These are phyloP conservation scores for Mollisia scopiformis DNA, from an alignment of 2,329 filamentous ascomycete species.

Conservation along the genomic window DNA sequence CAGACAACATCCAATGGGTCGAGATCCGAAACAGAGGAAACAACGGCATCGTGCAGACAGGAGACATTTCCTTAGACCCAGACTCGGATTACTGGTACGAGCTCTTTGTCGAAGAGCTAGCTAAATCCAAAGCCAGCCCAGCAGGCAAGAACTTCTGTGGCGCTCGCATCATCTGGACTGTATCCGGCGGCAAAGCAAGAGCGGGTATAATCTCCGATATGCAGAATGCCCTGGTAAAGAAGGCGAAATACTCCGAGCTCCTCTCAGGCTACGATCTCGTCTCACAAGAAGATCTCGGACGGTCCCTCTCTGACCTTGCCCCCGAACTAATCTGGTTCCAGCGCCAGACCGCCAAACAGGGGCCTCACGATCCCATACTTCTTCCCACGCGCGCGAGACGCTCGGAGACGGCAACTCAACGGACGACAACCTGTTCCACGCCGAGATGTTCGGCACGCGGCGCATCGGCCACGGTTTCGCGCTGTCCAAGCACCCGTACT, in stretches of 20 bases:
- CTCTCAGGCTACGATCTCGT: conserved; percentile 4
- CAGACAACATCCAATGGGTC: conserved; percentile 3
- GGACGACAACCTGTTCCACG: conserved; percentile 2
- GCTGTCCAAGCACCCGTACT: conserved; percentile 1
- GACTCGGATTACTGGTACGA: conserved; percentile 8
- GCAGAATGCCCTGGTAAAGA: not conserved
- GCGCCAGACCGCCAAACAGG: not conserved
- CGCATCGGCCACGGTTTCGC: conserved; percentile 1
- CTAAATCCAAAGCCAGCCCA: not conserved
- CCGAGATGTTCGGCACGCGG: not conserved
- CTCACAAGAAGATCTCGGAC: conserved; percentile 7
- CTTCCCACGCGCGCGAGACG: conserved; percentile 3
- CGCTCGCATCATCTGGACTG: conserved; percentile 3
- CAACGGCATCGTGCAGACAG: not conserved
- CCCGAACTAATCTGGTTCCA: conserved; percentile 5
- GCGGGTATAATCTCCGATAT: not conserved
- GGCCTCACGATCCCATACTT: conserved; percentile 2
- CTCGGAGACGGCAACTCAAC: conserved; percentile 3
- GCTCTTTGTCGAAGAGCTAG: not conserved
- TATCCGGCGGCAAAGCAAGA: not conserved
- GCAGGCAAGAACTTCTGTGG: conserved; percentile 2
- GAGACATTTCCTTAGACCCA: not conserved
- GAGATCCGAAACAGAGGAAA: conserved; percentile 7
- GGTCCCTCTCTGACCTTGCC: not conserved
- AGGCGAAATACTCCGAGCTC: not conserved